Percentiles rank a stretch among this genome's conserved stretches.
phyloP scores from a whole-genome alignment of 2,329 filamentous ascomycete genomes.

The Helotiales sp. region DNA sequence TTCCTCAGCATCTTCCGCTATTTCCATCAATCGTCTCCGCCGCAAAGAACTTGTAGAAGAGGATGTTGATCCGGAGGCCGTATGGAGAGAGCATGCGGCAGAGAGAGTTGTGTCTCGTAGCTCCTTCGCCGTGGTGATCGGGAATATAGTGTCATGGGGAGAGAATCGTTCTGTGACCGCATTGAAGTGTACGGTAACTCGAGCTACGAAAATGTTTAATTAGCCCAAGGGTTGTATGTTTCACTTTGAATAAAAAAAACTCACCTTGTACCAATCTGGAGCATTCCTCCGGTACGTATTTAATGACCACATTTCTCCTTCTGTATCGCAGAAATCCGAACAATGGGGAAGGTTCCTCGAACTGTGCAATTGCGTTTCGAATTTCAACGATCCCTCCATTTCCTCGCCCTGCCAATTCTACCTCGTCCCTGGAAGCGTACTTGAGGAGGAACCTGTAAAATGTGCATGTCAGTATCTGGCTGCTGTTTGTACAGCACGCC shows the following conservation, averaged over 20 bases:
- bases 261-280: conserved; percentile 91
- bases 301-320: conserved; percentile 87
- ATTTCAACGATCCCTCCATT: conserved; percentile 84
- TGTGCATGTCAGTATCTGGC: conserved; percentile 25
- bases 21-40: conserved; percentile 81
- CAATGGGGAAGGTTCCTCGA: conserved; percentile 83
- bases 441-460: conserved; percentile 84
- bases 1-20: conserved; percentile 84
- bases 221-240: conserved; percentile 15
- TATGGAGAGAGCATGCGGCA: conserved; percentile 86
- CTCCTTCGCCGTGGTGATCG: conserved; percentile 75
- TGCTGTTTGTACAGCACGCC: neutral
- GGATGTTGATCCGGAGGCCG: conserved; percentile 82
- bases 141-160: conserved; percentile 84
- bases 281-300: conserved; percentile 88
- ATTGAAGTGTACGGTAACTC: conserved; percentile 76
- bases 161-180: conserved; percentile 74
- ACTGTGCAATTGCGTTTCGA: conserved; percentile 75
- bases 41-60: conserved; percentile 83
- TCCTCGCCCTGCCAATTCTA: conserved; percentile 78
- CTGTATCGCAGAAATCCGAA: conserved; percentile 93
- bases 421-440: conserved; percentile 86
- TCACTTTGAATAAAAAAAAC: conserved; percentile 37
- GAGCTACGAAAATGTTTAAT: conserved; percentile 60
- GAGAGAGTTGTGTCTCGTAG: conserved; percentile 88